Evolutionary conservation across 2,329 filamentous ascomycete genomes (phyloP), one percentile per base, ranked within the genome.

Genomic region (Cercospora nicotianae): DNA sequence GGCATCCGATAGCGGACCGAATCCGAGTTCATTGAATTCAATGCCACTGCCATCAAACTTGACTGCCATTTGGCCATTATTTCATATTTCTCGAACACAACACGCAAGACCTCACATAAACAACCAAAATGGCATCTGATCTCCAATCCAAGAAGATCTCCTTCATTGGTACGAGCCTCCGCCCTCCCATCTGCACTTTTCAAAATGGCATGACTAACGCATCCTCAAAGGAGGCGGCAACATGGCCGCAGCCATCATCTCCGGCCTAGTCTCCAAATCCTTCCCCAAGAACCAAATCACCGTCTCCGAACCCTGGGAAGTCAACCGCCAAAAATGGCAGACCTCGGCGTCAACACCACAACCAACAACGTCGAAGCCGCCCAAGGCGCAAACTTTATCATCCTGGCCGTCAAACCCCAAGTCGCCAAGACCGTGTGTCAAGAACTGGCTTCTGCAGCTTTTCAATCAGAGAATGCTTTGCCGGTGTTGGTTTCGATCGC

Each of bases 211-310:
- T 62, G 16, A 48, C 66, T 69, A 39, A 68, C 45, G 13, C 20
- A 9, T 0, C 26, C 5, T 12, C 64, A 28, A 55, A 74, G 74
- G 74, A 65, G 74, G 74, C 60, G 74, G 74, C 64, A 75, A 75
- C 64, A 75, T 75, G 74, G 74, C 70, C 58, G 70, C 70, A 20
- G 74, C 74, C 66, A 75, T 75, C 64, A 75, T 75, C 45, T 72
- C 70, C 31, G 74, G 74, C 45, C 69, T 75, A 2, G 63, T 74
- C 36, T 67, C 70, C 23, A 73, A 72, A 53, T 64, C 65, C 53
- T 70, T 74, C 51, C 57, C 65, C 31, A 74, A 72, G 48, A 59
- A 63, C n/a, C 69, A 72, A 60, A 71, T 75, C 67, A 74, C 70
- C 45, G 73, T 75, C 62, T 73, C 74, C 5, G 74, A 75, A 64